phyloP scores from a whole-genome alignment of 1,139 yeast genomes.

The Pichia sp. region DNA sequence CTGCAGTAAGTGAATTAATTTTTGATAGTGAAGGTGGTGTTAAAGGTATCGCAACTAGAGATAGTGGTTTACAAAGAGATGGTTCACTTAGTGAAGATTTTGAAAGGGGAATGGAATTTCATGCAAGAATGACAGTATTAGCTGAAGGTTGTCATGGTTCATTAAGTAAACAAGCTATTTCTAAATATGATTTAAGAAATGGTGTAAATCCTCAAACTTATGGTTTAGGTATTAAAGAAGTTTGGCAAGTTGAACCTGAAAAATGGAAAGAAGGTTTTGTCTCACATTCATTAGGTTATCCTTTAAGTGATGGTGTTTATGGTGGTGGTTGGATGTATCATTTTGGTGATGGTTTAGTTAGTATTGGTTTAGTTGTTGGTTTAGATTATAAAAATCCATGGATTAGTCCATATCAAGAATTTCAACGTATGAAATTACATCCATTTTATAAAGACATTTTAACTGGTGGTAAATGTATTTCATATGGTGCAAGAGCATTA shows the following conservation, averaged over 20 bases:
- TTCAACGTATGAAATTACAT: slow-evolving; percentile 88
- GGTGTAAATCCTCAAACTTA: slow-evolving; percentile 78
- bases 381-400: slow-evolving; percentile 91
- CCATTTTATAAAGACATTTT: slow-evolving; percentile 74
- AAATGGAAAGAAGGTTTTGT: slow-evolving; percentile 77
- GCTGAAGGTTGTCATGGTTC: slow-evolving; percentile 99
- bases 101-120: slow-evolving; percentile 96
- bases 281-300: slow-evolving; percentile 87
- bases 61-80: slow-evolving; percentile 71
- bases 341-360: slow-evolving; percentile 86
- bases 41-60: slow-evolving; percentile 89
- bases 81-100: slow-evolving; percentile 70
- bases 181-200: slow-evolving; percentile 60
- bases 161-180: slow-evolving; percentile 67
- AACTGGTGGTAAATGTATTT: slow-evolving; percentile 84
- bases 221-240: slow-evolving; percentile 92
- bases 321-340: slow-evolving; percentile 98
- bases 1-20: slow-evolving; percentile 78
- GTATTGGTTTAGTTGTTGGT: slow-evolving; percentile 88
- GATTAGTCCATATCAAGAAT: slow-evolving; percentile 91
- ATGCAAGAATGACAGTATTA: slow-evolving; percentile 76
- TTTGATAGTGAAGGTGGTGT: slow-evolving; percentile 58
- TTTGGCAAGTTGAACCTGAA: slow-evolving; percentile 90
- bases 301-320: slow-evolving; percentile 65
- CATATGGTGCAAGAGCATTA: slow-evolving; percentile 92